phyloP scores from a whole-genome alignment of 1,139 yeast species.

The Scheffersomyces titani region DNA sequence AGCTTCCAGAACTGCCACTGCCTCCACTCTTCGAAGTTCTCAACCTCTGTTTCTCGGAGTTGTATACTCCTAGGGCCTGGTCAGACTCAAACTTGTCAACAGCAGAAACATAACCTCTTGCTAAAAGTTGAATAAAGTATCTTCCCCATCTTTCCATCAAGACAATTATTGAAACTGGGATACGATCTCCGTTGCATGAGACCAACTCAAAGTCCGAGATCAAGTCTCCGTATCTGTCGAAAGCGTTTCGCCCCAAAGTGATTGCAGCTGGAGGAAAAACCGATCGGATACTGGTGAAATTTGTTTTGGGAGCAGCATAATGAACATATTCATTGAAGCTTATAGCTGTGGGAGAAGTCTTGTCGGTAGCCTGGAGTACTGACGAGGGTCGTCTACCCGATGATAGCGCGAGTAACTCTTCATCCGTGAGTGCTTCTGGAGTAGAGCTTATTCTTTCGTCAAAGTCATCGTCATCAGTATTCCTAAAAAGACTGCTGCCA shows the following conservation, averaged over 20 bases:
- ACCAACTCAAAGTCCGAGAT: constrained; percentile 72
- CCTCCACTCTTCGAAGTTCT: constrained; percentile 6
- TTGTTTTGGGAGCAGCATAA: constrained; percentile 70
- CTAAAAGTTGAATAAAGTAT: constrained; percentile 59
- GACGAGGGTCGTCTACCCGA: constrained; percentile 18
- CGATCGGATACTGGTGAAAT: constrained; percentile 64
- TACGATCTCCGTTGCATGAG: constrained; percentile 63
- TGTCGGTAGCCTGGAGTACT: constrained; percentile 13
- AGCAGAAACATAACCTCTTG: constrained; percentile 64
- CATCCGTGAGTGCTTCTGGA: constrained; percentile 11
- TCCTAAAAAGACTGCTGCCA: constrained; percentile 13
- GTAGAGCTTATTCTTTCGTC: constrained; percentile 12
- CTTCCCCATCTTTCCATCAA: constrained; percentile 76
- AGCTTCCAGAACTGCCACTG: constrained; percentile 7
- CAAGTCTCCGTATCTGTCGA: constrained; percentile 64
- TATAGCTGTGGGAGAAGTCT: constrained; percentile 22
- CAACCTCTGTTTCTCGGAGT: not conserved
- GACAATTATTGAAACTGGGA: constrained; percentile 60
- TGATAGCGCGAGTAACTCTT: constrained; percentile 5
- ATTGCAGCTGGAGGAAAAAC: constrained; percentile 77
- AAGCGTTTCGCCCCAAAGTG: constrained; percentile 72
- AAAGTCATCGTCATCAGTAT: constrained; percentile 18
- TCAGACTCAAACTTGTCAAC: constrained; percentile 48
- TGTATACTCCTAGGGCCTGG: constrained; percentile 14
- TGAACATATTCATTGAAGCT: constrained; percentile 72